Evolutionary conservation across 1,139 yeast species (phyloP).

Genomic region (Kazachstania sp.): DNA sequence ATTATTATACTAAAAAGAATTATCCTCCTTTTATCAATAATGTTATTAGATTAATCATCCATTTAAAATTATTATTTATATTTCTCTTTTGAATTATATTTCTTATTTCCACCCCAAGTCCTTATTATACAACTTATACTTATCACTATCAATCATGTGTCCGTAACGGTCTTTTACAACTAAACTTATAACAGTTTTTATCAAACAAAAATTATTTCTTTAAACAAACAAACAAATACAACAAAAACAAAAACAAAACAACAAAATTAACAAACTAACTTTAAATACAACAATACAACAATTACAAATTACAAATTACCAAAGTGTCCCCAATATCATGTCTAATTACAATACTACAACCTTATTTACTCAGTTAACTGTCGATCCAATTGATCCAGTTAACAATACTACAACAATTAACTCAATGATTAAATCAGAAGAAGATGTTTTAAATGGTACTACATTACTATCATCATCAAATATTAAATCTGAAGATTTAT

Average conservation of each 20-base stretch:
- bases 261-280: constrained; percentile 1
- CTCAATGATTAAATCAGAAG: constrained; percentile 1
- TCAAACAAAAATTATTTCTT: constrained; percentile 1
- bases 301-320: neutral
- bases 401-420: neutral
- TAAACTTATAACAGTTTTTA: neutral
- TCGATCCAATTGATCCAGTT: constrained; percentile 7
- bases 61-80: neutral
- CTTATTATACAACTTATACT: neutral
- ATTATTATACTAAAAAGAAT: neutral
- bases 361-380: constrained; percentile 9
- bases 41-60: neutral
- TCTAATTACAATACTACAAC: constrained; percentile 13
- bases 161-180: constrained; percentile 9
- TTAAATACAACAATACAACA: constrained; percentile 1
- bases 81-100: neutral
- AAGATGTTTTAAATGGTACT: constrained; percentile 33
- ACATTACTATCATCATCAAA: neutral
- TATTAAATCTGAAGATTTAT: constrained; percentile 21
- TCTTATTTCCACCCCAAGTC: no score
- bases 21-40: neutral
- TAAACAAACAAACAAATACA: neutral
- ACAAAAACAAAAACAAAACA: constrained; percentile 3
- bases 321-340: constrained; percentile 7
- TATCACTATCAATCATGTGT: constrained; percentile 8